These are phyloP conservation scores for Phytopythium delawarense DNA, from an alignment of 352 stramenopile genomes.

Conservation along the genomic window DNA sequence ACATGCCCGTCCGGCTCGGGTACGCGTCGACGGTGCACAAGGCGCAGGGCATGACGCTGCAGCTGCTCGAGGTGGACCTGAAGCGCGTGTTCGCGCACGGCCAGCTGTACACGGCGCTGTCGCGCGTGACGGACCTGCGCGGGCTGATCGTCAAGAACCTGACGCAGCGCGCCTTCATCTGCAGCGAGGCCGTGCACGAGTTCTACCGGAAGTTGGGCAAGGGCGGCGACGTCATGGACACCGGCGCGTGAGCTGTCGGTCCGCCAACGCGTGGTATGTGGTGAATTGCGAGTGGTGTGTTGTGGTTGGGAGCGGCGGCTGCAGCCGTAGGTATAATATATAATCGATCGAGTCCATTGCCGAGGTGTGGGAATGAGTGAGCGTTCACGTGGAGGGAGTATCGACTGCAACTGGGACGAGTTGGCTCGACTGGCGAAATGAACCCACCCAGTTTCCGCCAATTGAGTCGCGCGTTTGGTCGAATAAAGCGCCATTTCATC, in stretches of 20 bases:
- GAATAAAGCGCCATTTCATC: neutral
- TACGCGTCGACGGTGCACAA: conserved; percentile 12
- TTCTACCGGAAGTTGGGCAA: conserved; percentile 7
- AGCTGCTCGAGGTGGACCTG: conserved; percentile 10
- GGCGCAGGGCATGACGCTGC: conserved; percentile 10
- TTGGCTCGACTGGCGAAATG: conserved; percentile 4
- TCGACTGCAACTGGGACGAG: neutral
- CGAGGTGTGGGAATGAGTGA: too few species aligned
- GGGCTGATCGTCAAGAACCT: conserved; percentile 12
- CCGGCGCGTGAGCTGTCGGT: neutral
- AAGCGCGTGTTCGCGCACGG: conserved; percentile 8
- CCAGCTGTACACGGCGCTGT: conserved; percentile 12
- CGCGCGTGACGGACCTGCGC: conserved; percentile 9
- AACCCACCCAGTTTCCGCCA: neutral
- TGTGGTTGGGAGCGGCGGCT: neutral
- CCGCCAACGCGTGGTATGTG: neutral
- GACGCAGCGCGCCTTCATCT: conserved; percentile 4
- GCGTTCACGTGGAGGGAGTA: too few species aligned
- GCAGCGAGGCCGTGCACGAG: conserved; percentile 3
- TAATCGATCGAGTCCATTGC: neutral
- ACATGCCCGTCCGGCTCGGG: conserved; percentile 10
- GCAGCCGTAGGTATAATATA: neutral
- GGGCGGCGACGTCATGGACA: neutral
- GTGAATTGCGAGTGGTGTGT: neutral
- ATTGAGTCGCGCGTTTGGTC: neutral